Conservation (phyloP, 352 stramenopile species). For the Phytophthora palmivora region DNA sequence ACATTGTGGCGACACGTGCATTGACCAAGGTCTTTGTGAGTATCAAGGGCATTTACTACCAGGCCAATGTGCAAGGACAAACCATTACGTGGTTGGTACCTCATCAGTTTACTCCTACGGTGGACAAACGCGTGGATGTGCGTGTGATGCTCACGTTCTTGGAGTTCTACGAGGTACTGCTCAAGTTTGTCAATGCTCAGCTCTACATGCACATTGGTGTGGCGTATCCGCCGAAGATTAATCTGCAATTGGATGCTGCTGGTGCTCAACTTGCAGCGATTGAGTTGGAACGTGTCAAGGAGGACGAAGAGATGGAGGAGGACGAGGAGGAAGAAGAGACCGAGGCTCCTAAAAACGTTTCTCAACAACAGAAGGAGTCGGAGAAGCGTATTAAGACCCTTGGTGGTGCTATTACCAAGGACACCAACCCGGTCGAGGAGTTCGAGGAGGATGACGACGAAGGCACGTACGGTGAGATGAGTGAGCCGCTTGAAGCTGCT, state of each 20-base stretch:
- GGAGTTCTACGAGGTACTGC: constrained; percentile 99
- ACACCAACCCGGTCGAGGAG: constrained; percentile 63
- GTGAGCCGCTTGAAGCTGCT: constrained; percentile 91
- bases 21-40: constrained; percentile 99
- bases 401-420: constrained; percentile 41
- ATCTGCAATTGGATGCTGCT: constrained; percentile 81
- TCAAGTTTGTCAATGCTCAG: constrained; percentile 99
- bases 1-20: constrained; percentile 89
- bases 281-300: constrained; percentile 66
- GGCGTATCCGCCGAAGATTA: constrained; percentile 94
- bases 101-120: constrained; percentile 97
- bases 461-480: constrained; percentile 84
- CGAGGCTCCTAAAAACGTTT: constrained; percentile 45
- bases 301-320: constrained; percentile 42
- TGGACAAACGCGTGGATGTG: constrained; percentile 98
- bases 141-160: constrained; percentile 99
- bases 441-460: constrained; percentile 77
- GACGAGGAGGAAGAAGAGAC: constrained; percentile 41
- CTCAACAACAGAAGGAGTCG: constrained; percentile 88
- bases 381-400: constrained; percentile 89
- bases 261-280: constrained; percentile 75
- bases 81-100: constrained; percentile 98
- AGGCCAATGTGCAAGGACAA: constrained; percentile 93
- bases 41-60: constrained; percentile 99
- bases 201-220: constrained; percentile 96